Evolutionary conservation across 1,284 basidiomycete species (phyloP).

Genomic region (Sphagnurus paluster): DNA sequence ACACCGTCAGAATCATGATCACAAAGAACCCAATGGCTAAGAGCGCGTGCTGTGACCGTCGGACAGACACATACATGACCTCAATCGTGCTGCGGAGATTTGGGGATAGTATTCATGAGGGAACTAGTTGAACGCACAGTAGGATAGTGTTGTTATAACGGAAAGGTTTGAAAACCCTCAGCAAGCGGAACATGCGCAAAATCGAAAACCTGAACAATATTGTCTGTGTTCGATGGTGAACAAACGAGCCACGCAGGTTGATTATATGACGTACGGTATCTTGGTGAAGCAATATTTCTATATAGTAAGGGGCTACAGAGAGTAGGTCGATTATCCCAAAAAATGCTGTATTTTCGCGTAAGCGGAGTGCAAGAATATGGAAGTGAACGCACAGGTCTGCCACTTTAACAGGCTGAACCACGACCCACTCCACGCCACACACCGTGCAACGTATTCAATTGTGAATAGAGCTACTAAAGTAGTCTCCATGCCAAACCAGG

Average conservation of each 20-base stretch:
- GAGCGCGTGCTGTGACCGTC: slow-evolving; percentile 82
- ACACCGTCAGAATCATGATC: slow-evolving; percentile 82
- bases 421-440: slow-evolving; percentile 63
- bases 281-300: slow-evolving; percentile 79
- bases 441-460: slow-evolving; percentile 70
- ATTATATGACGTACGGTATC: slow-evolving; percentile 64
- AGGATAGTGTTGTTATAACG: slow-evolving; percentile 80
- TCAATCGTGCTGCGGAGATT: slow-evolving; percentile 70
- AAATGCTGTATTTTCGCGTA: slow-evolving; percentile 55
- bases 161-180: slow-evolving; percentile 88
- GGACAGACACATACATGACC: slow-evolving; percentile 89
- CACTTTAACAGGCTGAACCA: slow-evolving; percentile 63
- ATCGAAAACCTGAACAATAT: slow-evolving; percentile 89
- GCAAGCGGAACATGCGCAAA: slow-evolving; percentile 76
- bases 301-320: slow-evolving; percentile 84
- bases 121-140: slow-evolving; percentile 47
- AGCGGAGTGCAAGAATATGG: background rate
- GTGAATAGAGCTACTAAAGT: slow-evolving; percentile 81
- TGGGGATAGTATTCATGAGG: slow-evolving; percentile 2
- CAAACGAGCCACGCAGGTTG: background rate
- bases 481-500: slow-evolving; percentile 84
- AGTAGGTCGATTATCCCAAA: slow-evolving; percentile 84
- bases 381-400: slow-evolving; percentile 59
- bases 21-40: slow-evolving; percentile 88
- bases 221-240: slow-evolving; percentile 44